Base-by-base conservation (phyloP, 164 flowering plant genomes). In the Taxillus chinensis region DNA sequence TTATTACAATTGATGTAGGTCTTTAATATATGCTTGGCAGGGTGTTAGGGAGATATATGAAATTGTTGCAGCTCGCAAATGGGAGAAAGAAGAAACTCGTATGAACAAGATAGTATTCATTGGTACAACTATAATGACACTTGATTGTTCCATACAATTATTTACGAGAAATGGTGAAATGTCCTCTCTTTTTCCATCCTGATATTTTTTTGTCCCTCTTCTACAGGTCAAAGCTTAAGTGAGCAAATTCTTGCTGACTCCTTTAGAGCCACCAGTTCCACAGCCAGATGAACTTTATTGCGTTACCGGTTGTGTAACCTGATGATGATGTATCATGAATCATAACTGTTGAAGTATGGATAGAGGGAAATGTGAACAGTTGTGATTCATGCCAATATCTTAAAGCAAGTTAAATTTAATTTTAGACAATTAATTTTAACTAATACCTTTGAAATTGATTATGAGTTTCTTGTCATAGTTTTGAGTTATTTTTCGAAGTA, bases 11-110 rank as follows among this genome's bases (percentile, higher is more conserved):
- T 27, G 27, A 27, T 27, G 27, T 27, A 27, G 27, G 27, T 27
- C 27, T 27, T 27, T 27, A 27, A 27, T 27, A 27, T 27, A 50
- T 52, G 46, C 63, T 63, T 78, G 59, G 52, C 82, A 92, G 98
- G 98, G 88, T 57, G 98, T 92, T 62, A 80, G 82, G 75, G 98
- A 92, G 77, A 80, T 89, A 71, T 89, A 92, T 57, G 98, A 92
- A 77, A 85, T 92, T 51, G 86, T 86, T 73, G 96, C 98, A 54
- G 72, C 89, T 64, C 95, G 91, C 15, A 71, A 73, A 71, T 92
- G 96, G 98, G 72, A 62, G 60, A 65, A 68, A 9, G 83, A 71
- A 39, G 92, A 92, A 70, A 75, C 43, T 43, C 80, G 63, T 64
- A 70, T 71, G 62, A 84, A 78, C 80, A 92, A 80, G 75, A 87